Conservation (phyloP, 1,284 basidiomycete genomes). For the Apiotrichum porosum region DNA sequence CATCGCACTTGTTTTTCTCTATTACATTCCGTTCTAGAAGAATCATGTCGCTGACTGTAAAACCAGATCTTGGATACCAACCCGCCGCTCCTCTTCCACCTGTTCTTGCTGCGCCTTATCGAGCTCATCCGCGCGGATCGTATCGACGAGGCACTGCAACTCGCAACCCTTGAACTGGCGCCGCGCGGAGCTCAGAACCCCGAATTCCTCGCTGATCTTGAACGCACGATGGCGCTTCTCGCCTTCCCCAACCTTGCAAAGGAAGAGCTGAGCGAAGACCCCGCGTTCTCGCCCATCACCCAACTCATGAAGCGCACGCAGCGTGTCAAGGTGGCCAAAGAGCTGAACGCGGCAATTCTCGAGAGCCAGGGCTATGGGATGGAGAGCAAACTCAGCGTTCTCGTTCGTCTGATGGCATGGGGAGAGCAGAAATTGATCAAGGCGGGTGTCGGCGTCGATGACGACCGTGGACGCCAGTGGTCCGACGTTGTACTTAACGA, state of each 20-base stretch:
- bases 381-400: conserved; percentile 81
- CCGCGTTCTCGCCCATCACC: conserved; percentile 40
- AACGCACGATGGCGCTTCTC: conserved; percentile 90
- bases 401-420: conserved; percentile 81
- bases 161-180: conserved; percentile 89
- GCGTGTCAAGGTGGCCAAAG: conserved; percentile 79
- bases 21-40: conserved; percentile 15
- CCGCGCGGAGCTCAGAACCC: conserved; percentile 92
- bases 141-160: conserved; percentile 73
- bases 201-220: conserved; percentile 84
- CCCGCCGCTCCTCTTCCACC: conserved; percentile 80
- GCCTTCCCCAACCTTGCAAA: conserved; percentile 66
- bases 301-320: conserved; percentile 74
- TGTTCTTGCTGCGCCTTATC: conserved; percentile 90
- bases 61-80: conserved; percentile 89
- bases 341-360: conserved; percentile 92
- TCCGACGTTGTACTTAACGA: conserved; percentile 13
- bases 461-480: conserved; percentile 16
- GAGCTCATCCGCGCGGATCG: conserved; percentile 83
- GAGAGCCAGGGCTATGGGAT: conserved; percentile 85
- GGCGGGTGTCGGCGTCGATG: conserved; percentile 23
- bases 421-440: conserved; percentile 76
- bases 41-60: conserved; percentile 5
- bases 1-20: conserved; percentile 39
- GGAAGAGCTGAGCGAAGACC: conserved; percentile 35